Conservation (phyloP, 371 early-diverging fungal species). For the Neoconidiobolus thromboides region DNA sequence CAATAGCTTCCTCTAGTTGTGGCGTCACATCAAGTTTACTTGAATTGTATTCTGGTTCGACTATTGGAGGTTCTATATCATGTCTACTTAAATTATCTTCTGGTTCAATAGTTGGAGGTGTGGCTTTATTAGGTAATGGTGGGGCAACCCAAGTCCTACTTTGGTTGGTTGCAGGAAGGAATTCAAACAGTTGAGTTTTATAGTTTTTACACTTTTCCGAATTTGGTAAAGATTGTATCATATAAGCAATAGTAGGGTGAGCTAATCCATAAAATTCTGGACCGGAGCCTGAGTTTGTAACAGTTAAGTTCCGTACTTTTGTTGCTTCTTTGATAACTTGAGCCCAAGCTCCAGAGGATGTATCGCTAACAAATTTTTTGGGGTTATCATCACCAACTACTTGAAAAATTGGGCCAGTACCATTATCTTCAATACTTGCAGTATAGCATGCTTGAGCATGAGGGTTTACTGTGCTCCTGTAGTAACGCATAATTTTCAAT, state of each 20-base stretch:
- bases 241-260: conserved; percentile 68
- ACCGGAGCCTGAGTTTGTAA: conserved; percentile 65
- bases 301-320: conserved; percentile 50
- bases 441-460: conserved; percentile 5
- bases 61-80: too few relatives aligned
- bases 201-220: conserved; percentile 49
- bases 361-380: conserved; percentile 22
- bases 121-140: not conserved
- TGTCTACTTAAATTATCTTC: too few relatives aligned
- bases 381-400: conserved; percentile 1
- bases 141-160: not conserved
- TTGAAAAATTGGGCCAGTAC: not conserved
- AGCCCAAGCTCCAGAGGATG: conserved; percentile 84
- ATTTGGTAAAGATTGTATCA: conserved; percentile 74
- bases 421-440: not conserved
- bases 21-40: too few relatives aligned
- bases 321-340: conserved; percentile 57
- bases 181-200: conserved; percentile 41
- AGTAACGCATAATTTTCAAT: conserved; percentile 41
- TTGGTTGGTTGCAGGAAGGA: conserved; percentile 2
- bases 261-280: conserved; percentile 85
- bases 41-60: too few relatives aligned
- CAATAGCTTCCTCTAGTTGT: too few relatives aligned
- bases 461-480: conserved; percentile 1
- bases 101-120: too few relatives aligned